Base-by-base conservation (phyloP, 108 stramenopile species). In the Nitzschia putrida region DNA sequence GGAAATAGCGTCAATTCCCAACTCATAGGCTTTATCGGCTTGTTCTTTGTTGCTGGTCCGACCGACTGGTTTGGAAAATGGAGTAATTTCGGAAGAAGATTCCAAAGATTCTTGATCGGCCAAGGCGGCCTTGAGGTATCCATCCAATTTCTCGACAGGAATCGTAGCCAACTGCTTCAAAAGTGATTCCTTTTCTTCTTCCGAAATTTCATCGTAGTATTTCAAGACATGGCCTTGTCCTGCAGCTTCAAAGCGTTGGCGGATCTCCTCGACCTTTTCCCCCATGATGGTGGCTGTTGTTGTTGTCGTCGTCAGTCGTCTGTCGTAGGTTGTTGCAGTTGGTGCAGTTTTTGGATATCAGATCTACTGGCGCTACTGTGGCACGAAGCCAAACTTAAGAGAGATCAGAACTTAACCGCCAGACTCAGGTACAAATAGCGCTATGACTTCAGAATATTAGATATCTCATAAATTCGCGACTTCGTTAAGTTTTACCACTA, bases 1-100 rank as follows among this genome's bases (percentile, higher is more conserved):
- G 16, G 24, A 6, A 18, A 89, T 83, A 44, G 90, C 93, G 8
- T 84, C 61, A 25, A 91, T 76, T 44, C 93, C 93, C 11, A 73
- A 49, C 21, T 58, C 14, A 39, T 77, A 69, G 13, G 57, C 61
- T 18, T 55, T 5, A 56, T 56, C 38, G 34, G 60, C 25, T 34
- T 59, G 37, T 54, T 45, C 60, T 43, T 63, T 65, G 59, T 64
- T 51, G 37, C 61, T 75, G 20, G 73, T 53, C 10, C 80, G 74
- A 34, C 81, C 85, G 7, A 78, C 79, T 11, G 42, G 52, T 50
- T 74, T 63, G 16, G 64, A 58, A 55, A 93, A 93, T 14, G 92
- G 89, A 34, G 64, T 73, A 54, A 93, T 89, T 3, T 61, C 77
- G 6, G 47, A 49, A 11, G 67, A 44, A 42, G 68, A 58, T 40